Evolutionary conservation across 768 basidiomycete genomes (phyloP).

Genomic region (Sutorius australiensis): DNA sequence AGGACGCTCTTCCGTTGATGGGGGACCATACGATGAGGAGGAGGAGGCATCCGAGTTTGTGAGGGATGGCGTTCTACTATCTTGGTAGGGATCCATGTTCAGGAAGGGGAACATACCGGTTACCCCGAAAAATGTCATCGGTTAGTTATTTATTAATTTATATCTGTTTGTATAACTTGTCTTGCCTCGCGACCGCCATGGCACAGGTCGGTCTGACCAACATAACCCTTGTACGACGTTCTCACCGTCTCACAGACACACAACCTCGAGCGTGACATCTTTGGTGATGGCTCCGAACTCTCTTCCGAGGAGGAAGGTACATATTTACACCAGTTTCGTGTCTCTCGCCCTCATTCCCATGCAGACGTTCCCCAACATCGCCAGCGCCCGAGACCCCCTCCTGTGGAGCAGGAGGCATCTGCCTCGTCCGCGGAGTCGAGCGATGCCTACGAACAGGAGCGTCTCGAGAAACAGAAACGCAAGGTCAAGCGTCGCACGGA

Average conservation of each 20-base stretch:
- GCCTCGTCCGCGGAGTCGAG: constrained; percentile 41
- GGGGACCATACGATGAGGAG: constrained; percentile 16
- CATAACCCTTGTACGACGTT: no score
- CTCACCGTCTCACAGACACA: constrained; percentile 5
- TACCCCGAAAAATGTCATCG: no score
- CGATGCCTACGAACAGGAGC: constrained; percentile 51
- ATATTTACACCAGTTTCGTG: not conserved
- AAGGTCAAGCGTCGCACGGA: constrained; percentile 39
- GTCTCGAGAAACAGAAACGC: constrained; percentile 24
- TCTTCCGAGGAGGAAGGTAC: constrained; percentile 66
- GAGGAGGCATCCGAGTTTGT: constrained; percentile 25
- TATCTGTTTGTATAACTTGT: constrained; percentile 4
- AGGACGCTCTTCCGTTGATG: constrained; percentile 15
- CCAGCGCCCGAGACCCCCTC: constrained; percentile 30
- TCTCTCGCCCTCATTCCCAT: constrained; percentile 1
- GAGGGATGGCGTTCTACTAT: constrained; percentile 29
- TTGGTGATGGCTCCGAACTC: constrained; percentile 82
- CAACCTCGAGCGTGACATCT: constrained; percentile 66
- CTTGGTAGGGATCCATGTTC: constrained; percentile 22
- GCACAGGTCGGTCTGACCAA: constrained; percentile 3
- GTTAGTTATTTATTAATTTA: constrained; percentile 1
- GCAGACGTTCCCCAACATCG: constrained; percentile 44
- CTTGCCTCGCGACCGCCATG: constrained; percentile 10
- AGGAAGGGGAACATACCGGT: constrained; percentile 15
- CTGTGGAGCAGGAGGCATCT: constrained; percentile 34